Conservation (phyloP, 805 yeast species). For the Hermanozyma aechmeae region DNA sequence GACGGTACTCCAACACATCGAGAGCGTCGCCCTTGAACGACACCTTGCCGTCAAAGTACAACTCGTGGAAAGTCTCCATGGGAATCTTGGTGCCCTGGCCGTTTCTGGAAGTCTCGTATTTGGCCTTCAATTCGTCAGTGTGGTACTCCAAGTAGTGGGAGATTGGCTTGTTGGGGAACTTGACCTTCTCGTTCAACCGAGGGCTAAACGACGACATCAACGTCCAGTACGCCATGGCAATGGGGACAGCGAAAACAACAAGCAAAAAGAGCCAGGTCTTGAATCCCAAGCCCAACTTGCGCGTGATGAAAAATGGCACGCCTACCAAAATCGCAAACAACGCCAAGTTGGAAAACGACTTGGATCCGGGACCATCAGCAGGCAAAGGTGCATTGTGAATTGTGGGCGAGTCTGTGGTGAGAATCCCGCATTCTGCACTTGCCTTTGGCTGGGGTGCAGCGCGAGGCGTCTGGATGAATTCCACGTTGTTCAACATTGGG, state of each 20-base stretch:
- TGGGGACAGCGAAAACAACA: constrained; percentile 51
- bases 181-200: constrained; percentile 67
- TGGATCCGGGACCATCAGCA: constrained; percentile 86
- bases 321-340: constrained; percentile 40
- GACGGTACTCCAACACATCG: constrained; percentile 77
- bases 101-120: constrained; percentile 43
- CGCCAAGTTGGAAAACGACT: constrained; percentile 57
- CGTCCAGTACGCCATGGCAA: constrained; percentile 79
- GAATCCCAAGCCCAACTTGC: constrained; percentile 62
- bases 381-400: constrained; percentile 82
- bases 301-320: constrained; percentile 55
- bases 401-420: constrained; percentile 45
- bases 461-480: constrained; percentile 54
- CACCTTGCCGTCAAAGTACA: constrained; percentile 76
- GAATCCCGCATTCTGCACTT: constrained; percentile 23
- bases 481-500: constrained; percentile 32
- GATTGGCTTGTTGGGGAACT: constrained; percentile 68
- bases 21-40: constrained; percentile 81
- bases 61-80: constrained; percentile 85
- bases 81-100: constrained; percentile 74
- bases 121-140: constrained; percentile 54
- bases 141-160: constrained; percentile 77
- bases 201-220: constrained; percentile 70
- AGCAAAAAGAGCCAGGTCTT: constrained; percentile 57
- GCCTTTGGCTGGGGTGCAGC: constrained; percentile 28